Percentiles rank a stretch among this genome's conserved stretches.
Conservation (phyloP, 257 asterid species). For the Parsonsia alboflavescens region DNA sequence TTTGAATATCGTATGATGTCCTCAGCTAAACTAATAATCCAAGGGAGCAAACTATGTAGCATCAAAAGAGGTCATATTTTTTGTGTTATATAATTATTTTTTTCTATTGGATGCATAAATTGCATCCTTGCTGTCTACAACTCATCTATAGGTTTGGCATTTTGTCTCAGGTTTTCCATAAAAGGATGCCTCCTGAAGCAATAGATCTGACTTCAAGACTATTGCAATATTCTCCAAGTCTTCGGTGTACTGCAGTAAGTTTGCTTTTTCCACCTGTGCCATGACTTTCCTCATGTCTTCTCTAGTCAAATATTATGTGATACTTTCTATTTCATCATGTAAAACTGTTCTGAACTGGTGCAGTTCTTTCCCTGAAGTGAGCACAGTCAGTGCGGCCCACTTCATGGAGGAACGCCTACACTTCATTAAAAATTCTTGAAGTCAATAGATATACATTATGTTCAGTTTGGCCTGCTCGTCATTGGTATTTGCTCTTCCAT, state of each 20-base stretch:
- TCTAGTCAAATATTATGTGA: not conserved
- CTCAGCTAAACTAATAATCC: not conserved
- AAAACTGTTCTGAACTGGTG: not conserved
- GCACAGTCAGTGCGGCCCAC: too few species aligned
- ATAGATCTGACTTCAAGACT: conserved; percentile 92
- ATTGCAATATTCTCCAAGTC: conserved; percentile 92
- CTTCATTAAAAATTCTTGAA: not conserved
- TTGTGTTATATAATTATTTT: not conserved
- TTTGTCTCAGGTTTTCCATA: conserved; percentile 68
- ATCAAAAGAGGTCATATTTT: not conserved
- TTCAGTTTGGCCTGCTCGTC: not conserved
- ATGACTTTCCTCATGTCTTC: not conserved
- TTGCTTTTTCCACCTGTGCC: conserved; percentile 8
- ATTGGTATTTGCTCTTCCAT: not conserved
- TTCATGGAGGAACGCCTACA: not conserved
- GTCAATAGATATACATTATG: not conserved
- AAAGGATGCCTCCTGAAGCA: conserved; percentile 97
- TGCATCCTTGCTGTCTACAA: not conserved
- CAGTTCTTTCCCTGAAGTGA: not conserved
- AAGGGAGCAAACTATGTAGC: not conserved
- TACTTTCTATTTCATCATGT: not conserved
- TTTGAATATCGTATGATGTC: not conserved
- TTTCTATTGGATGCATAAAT: not conserved
- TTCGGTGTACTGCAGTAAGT: conserved; percentile 93
- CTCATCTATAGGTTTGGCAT: not conserved